Conservation (phyloP, 2,329 filamentous ascomycete genomes). For the Plectosphaerella sp. region DNA sequence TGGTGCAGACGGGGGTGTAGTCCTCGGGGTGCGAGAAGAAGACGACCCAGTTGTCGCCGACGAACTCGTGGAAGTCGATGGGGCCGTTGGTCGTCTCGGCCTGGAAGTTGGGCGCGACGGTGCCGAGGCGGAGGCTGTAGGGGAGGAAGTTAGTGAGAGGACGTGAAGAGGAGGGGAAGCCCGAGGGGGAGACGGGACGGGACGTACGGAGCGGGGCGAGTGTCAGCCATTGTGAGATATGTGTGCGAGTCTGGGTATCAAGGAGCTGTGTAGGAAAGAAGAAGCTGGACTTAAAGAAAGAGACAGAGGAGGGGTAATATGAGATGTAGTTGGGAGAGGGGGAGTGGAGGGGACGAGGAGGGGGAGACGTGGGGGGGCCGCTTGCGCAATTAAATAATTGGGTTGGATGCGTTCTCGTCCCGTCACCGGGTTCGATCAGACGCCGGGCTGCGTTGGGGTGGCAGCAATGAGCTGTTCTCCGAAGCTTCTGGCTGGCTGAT, state of each 20-base stretch:
- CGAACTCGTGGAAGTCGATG: conserved; percentile 81
- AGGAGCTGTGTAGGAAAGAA: not conserved
- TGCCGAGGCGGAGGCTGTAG: conserved; percentile 60
- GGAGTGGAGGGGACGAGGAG: not conserved
- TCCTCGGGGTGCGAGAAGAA: conserved; percentile 85
- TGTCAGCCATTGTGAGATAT: conserved; percentile 13
- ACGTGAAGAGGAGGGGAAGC: not conserved
- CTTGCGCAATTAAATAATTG: conserved; percentile 5
- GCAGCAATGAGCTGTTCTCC: not conserved
- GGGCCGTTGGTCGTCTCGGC: conserved; percentile 74
- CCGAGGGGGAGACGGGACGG: too few species aligned
- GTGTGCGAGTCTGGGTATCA: not conserved
- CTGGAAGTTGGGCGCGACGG: conserved; percentile 74
- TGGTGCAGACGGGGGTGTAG: conserved; percentile 94
- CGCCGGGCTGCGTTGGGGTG: too few species aligned
- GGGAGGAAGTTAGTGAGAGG: conserved; percentile 1
- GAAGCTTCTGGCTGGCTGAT: not conserved
- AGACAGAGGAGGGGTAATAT: not conserved
- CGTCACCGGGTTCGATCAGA: too few species aligned
- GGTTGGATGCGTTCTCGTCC: not conserved
- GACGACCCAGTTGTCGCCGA: conserved; percentile 74
- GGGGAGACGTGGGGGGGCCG: not conserved
- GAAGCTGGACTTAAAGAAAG: not conserved
- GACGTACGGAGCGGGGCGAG: conserved; percentile 13
- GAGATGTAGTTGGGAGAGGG: not conserved